Evolutionary conservation across 345 rosid genomes (phyloP).

Genomic region (Gossypium australe): DNA sequence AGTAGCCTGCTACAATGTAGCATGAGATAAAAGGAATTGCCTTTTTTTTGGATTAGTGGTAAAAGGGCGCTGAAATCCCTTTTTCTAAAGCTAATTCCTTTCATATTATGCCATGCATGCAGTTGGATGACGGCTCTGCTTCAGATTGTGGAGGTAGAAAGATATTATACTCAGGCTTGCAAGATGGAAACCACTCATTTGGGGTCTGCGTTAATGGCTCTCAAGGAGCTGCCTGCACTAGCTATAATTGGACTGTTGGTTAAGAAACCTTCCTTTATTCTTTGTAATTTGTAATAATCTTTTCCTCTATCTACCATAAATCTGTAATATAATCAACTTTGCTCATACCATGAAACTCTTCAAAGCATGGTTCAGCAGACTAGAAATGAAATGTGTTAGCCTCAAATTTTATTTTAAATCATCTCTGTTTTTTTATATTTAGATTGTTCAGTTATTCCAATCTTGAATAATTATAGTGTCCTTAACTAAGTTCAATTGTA

Average conservation of each 20-base stretch:
- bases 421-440: neutral
- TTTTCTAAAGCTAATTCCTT: neutral
- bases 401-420: neutral
- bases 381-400: neutral
- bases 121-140: slow-evolving; percentile 61
- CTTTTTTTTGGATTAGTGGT: no score
- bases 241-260: slow-evolving; percentile 82
- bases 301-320: neutral
- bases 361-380: neutral
- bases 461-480: neutral
- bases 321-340: neutral
- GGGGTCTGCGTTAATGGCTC: slow-evolving; percentile 56
- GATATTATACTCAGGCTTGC: slow-evolving; percentile 47
- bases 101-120: slow-evolving; percentile 23
- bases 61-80: no score
- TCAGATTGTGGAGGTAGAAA: slow-evolving; percentile 49
- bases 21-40: no score
- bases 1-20: no score
- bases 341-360: neutral
- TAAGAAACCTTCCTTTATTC: slow-evolving; percentile 29
- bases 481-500: slow-evolving; percentile 14
- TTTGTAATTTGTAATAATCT: slow-evolving; percentile 13
- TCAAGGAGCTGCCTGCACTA: slow-evolving; percentile 50
- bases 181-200: slow-evolving; percentile 75
- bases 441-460: neutral